Evolutionary conservation across 352 stramenopile genomes (phyloP).

Genomic region (Phytophthora pinifolia): DNA sequence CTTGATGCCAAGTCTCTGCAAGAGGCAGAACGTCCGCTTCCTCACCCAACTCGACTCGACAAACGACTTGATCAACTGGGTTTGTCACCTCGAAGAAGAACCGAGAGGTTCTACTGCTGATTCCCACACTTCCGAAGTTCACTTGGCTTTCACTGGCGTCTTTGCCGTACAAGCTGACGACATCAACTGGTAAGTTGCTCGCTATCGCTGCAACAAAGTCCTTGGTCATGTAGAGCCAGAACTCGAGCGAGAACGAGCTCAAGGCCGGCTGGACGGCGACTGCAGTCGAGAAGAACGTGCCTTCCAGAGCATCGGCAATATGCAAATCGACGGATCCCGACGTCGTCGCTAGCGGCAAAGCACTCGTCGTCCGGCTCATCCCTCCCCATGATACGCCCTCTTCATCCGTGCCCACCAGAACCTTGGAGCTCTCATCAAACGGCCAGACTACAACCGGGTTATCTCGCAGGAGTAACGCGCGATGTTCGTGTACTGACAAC

Average conservation of each 20-base stretch:
- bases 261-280: conserved; percentile 47
- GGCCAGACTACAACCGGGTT: conserved; percentile 62
- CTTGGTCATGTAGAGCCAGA: conserved; percentile 44
- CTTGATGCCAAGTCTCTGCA: conserved; percentile 46
- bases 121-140: conserved; percentile 16
- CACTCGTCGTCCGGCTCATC: conserved; percentile 9
- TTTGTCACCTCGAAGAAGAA: conserved; percentile 39
- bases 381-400: background rate
- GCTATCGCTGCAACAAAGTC: background rate
- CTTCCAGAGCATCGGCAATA: conserved; percentile 48
- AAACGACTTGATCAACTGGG: conserved; percentile 13
- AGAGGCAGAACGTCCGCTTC: conserved; percentile 13
- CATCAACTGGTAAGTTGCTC: background rate
- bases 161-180: conserved; percentile 13
- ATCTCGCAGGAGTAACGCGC: conserved; percentile 53
- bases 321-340: conserved; percentile 23
- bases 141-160: conserved; percentile 10
- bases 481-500: conserved; percentile 51
- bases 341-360: conserved; percentile 10
- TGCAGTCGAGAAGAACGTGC: conserved; percentile 55
- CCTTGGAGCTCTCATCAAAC: conserved; percentile 44
- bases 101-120: conserved; percentile 5
- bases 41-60: conserved; percentile 11
- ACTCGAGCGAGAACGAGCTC: conserved; percentile 63
- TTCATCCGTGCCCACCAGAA: conserved; percentile 23